Base-by-base conservation (phyloP, 306 rosid species). In the Cotoneaster glaucophyllus region DNA sequence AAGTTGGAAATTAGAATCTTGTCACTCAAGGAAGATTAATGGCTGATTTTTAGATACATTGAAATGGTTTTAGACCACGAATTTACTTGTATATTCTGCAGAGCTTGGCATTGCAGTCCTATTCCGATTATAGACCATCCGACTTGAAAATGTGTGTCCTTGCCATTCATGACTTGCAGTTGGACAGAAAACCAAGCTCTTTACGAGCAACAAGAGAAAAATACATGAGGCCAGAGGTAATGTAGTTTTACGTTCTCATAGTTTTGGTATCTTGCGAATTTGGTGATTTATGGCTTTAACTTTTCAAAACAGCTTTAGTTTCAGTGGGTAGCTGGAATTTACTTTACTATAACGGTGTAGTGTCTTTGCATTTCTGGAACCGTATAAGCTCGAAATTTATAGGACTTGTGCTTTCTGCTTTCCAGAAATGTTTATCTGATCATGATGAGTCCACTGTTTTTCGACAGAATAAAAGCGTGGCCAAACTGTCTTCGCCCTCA, bases 111-210 rank as follows among this genome's bases (percentile, higher is more conserved):
- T 63, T 86, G 74, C 83, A 84, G 68, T 66, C 26, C 43, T 79
- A 41, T 64, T 59, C 90, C 2, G 83, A 81, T 32, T 86, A 79
- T 73, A 77, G 63, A 69, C 81, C 87, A 37, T 68, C 71, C 15
- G 83, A 84, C 58, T 43, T 86, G 37, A 75, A 74, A 73, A 85
- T 79, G 12, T 86, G 90, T 62, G 67, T 86, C 74, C 82, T 74
- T 45, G 84, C 78, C 29, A 75, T 86, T 53, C 90, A 79, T 53
- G 86, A 59, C 74, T 34, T 81, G 82, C 87, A 86, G 75, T 73
- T 77, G 31, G 74, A 37, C 50, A 74, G 67, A 79, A 76, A 76
- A 37, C 63, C 57, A 71, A 66, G 83, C 68, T 50, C 78, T 25
- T 71, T 84, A 21, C 79, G 39, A 69, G 87, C 83, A n/a, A 29